Base-by-base conservation (phyloP, 148 eudicot species). In the Oxyria digyna region DNA sequence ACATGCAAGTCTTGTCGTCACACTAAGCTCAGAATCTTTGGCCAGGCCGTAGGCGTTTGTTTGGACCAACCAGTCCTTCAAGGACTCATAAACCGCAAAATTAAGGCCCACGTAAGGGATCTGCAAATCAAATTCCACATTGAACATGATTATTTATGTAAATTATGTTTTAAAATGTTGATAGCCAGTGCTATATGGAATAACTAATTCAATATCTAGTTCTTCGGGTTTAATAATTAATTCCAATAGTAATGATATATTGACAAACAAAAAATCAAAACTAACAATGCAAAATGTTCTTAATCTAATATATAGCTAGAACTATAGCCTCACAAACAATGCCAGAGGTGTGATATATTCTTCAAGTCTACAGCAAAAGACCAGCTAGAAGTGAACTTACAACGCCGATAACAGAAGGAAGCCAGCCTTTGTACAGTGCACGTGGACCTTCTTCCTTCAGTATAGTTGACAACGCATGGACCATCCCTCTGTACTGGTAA, bases 41-140 rank as follows among this genome's bases (percentile, higher is more conserved):
- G 71, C 85, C 46, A 89, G 79, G 41, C 87, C 89, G 79, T 89
- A 81, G 9, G 96, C 77, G 68, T 75, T 84, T 23, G 76, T 73
- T 79, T 87, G 87, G 33, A 87, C 76, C 78, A 91, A 67, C 85
- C 85, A 89, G 71, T 91, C 97, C 82, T 91, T 91, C 62, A 89
- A 72, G 59, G 97, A 91, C 77, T 89, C 97, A 17, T 91, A 89
- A 26, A 89, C 97, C 20, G 96, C 90, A 75, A 91, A 91, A 82
- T 91, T 91, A 73, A 91, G 96, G 63, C 97, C 97, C 73, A 91
- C 97, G 64, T 91, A 91, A 15, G 97, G 97, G 71, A 91, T 63
- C 97, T 91, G 83, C 38, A 18, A 27, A 59, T 59, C 11, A 6
- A n/a, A 46, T 21, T 46, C 23, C 52, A 46, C 8, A 46, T n/a